These are phyloP conservation scores for Venturia aucupariae DNA, from an alignment of 2,329 filamentous ascomycete species.

Conservation along the genomic window DNA sequence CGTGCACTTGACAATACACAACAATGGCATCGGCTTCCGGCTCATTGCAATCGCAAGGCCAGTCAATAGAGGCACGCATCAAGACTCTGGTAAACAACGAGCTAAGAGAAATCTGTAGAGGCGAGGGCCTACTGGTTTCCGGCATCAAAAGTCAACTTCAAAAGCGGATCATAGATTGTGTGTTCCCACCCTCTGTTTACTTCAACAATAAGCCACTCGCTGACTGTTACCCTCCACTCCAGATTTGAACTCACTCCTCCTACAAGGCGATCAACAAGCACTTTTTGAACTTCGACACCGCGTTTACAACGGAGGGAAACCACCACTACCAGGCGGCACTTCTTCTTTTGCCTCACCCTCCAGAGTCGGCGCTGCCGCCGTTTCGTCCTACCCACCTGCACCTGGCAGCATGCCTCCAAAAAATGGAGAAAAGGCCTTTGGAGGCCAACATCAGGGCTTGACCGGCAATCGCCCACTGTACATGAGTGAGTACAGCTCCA, in stretches of 20 bases:
- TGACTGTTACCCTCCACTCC: background rate
- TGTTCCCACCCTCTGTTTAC: constrained; percentile 26
- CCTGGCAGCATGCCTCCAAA: constrained; percentile 2
- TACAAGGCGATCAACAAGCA: background rate
- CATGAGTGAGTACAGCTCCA: constrained; percentile 19
- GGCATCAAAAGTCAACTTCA: constrained; percentile 83
- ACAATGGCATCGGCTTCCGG: constrained; percentile 28
- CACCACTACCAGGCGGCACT: background rate
- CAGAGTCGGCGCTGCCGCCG: background rate
- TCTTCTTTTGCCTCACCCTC: background rate
- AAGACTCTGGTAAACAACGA: constrained; percentile 54
- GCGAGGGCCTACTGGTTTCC: constrained; percentile 64
- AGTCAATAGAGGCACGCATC: constrained; percentile 30
- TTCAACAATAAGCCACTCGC: background rate
- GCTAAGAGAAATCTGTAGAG: constrained; percentile 66
- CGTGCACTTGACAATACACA: constrained; percentile 19
- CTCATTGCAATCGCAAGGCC: constrained; percentile 30
- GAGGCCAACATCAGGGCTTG: background rate
- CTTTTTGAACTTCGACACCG: background rate
- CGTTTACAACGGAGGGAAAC: constrained; percentile 1
- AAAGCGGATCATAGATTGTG: constrained; percentile 67
- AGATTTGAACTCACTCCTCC: constrained; percentile 6
- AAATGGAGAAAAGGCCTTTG: constrained; percentile 3
- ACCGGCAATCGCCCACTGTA: constrained; percentile 13
- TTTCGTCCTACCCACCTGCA: background rate